Evolutionary conservation across 768 basidiomycete genomes (phyloP).

Genomic region (Coprinopsis cinerea): DNA sequence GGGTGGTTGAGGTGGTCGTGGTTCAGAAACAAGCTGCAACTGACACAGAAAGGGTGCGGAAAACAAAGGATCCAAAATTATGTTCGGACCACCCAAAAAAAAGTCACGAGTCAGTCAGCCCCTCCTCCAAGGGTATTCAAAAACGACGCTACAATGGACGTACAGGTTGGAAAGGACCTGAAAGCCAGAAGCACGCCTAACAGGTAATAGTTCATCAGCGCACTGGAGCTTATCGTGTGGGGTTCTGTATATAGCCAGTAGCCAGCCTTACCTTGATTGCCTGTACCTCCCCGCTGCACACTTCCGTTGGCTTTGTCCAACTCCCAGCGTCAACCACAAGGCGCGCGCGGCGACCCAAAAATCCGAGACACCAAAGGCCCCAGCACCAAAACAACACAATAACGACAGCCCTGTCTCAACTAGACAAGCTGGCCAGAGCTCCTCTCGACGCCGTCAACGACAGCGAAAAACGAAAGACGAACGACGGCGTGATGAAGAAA

Average conservation of each 20-base stretch:
- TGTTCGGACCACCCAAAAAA: neutral
- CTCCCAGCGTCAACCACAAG: neutral
- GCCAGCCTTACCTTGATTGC: no score
- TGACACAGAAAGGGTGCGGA: neutral
- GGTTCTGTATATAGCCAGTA: no score
- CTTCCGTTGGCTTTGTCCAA: neutral
- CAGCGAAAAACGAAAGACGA: neutral
- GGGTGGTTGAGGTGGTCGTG: neutral
- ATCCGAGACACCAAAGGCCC: neutral
- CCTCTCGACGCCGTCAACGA: neutral
- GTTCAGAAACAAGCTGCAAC: constrained; percentile 5
- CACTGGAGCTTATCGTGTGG: neutral
- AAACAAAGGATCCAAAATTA: constrained; percentile 3
- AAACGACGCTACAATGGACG: neutral
- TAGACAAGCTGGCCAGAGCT: neutral
- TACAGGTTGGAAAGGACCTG: neutral
- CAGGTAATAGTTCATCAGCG: neutral
- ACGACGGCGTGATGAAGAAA: neutral
- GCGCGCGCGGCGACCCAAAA: neutral
- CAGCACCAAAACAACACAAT: neutral
- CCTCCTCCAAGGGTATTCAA: no score
- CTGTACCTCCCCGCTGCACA: no score
- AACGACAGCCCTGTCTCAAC: neutral
- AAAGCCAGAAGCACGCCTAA: neutral
- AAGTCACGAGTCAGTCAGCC: neutral